A percentile compares a stretch with the other conserved stretches of the same genome.
Conservation (phyloP, 768 basidiomycete genomes). For the Mycena galopus region DNA sequence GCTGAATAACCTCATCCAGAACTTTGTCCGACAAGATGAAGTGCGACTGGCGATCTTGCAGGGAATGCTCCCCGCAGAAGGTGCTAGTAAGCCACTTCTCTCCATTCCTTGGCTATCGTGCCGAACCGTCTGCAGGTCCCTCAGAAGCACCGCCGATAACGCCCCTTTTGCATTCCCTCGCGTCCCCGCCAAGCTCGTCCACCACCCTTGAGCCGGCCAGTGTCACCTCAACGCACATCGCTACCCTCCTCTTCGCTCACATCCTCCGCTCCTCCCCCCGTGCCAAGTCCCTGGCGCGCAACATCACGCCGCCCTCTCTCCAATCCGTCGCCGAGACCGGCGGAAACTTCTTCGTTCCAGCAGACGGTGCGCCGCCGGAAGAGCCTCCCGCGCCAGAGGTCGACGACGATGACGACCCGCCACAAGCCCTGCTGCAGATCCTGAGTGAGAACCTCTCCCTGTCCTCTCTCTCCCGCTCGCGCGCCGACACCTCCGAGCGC, state of each 20-base stretch:
- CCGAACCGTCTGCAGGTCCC: conserved; percentile 38
- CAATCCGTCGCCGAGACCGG: conserved; percentile 45
- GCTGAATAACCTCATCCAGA: conserved; percentile 54
- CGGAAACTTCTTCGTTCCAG: conserved; percentile 80
- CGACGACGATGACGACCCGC: conserved; percentile 70
- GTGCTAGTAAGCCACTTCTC: conserved; percentile 46
- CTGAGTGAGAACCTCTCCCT: conserved; percentile 92
- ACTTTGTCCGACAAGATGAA: conserved; percentile 83
- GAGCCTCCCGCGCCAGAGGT: conserved; percentile 47
- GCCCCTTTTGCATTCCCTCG: conserved; percentile 78
- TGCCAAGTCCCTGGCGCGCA: conserved; percentile 73
- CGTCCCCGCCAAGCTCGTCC: conserved; percentile 70
- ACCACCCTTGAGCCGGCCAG: conserved; percentile 63
- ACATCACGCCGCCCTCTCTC: conserved; percentile 67
- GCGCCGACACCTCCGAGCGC: conserved; percentile 73
- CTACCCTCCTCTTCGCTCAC: conserved; percentile 84
- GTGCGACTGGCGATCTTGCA: conserved; percentile 77
- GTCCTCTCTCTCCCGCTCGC: conserved; percentile 81
- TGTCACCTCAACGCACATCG: conserved; percentile 78
- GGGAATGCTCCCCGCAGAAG: conserved; percentile 76
- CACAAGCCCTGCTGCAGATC: conserved; percentile 84
- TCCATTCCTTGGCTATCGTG: background rate
- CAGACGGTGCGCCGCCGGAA: conserved; percentile 66
- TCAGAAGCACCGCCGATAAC: conserved; percentile 64
- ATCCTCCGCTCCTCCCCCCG: conserved; percentile 77